Evolutionary conservation across 495 filamentous ascomycete species (phyloP), one percentile per base, ranked within the genome.

Genomic region (Penicillium riverlandense): DNA sequence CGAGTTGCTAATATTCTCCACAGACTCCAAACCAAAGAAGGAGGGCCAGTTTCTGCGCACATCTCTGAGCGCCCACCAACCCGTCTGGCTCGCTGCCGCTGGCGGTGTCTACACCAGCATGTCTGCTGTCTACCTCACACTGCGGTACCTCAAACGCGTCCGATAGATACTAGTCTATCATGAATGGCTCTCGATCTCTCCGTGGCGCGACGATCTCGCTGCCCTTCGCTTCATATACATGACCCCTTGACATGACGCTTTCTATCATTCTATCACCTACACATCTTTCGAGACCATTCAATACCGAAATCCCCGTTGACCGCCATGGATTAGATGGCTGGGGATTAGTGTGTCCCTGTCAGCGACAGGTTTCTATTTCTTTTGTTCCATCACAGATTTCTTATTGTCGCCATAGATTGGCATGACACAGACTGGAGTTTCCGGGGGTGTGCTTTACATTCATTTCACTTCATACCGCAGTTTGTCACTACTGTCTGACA

Each of bases 61-160:
- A 22, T 72, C 69, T 7, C 49, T 72, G 13, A 58, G 41, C 30
- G 54, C 61, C 28, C 69, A 72, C 38, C 57, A 60, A 41, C 69
- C 69, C 1, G 67, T 72, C 38, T 72, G 69, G 69, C 31, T 68
- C 12, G 57, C 67, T 5, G 69, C 62, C 7, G 58, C 41, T 1
- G 67, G 62, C 11, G 69, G 57, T 31, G 52, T 58, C 7, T 72
- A 72, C 47, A 72, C 69, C 13, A 66, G 58, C 6, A 48, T 57
- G 44, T 61, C 53, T 0, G 69, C 67, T 2, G 63, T 65, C 13
- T 66, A 62, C 41, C 54, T 72, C 12, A 66, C 69, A 0, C 61
- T 70, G 50, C 58, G 52, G 28, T 65, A 64, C 35, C 43, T 72
- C 48, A 62, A 59, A 29, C 65, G 48, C 4, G 37, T 63, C 31